phyloP scores from a whole-genome alignment of 2,329 filamentous ascomycete genomes.

The Conoideocrella luteorostrata region DNA sequence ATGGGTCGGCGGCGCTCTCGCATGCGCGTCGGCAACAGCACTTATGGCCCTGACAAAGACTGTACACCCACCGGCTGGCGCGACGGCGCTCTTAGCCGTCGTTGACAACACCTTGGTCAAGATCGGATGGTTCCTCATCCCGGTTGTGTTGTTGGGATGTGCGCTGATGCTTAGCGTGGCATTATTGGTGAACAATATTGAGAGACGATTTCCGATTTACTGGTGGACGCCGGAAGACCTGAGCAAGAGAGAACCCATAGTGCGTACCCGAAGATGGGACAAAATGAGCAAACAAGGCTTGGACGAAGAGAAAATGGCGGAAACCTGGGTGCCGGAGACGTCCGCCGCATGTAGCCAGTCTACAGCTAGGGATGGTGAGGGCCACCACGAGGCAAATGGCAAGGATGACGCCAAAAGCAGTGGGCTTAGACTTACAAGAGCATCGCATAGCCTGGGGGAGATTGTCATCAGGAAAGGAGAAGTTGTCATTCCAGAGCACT shows the following conservation, averaged over 20 bases:
- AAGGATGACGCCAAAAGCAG: slow-evolving; percentile 10
- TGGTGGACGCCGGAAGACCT: slow-evolving; percentile 55
- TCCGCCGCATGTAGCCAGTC: slow-evolving; percentile 13
- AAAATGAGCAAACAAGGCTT: slow-evolving; percentile 5
- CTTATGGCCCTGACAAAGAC: slow-evolving; percentile 67
- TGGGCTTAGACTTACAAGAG: slow-evolving; percentile 11
- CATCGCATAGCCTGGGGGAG: slow-evolving; percentile 14
- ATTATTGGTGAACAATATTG: slow-evolving; percentile 62
- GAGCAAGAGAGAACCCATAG: slow-evolving; percentile 6
- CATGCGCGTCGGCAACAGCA: slow-evolving; percentile 56
- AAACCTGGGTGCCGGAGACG: not conserved
- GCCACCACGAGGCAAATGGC: not conserved
- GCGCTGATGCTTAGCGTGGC: slow-evolving; percentile 56
- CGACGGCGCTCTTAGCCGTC: slow-evolving; percentile 64
- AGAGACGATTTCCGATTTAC: slow-evolving; percentile 59
- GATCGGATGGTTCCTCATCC: slow-evolving; percentile 64
- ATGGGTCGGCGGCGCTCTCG: slow-evolving; percentile 59
- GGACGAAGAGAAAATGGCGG: slow-evolving; percentile 9
- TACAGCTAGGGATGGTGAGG: slow-evolving; percentile 1
- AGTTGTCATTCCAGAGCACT: slow-evolving; percentile 27
- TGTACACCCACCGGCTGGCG: slow-evolving; percentile 67
- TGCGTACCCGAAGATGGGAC: slow-evolving; percentile 9
- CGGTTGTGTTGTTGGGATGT: slow-evolving; percentile 54
- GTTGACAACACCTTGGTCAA: slow-evolving; percentile 45
- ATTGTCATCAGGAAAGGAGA: slow-evolving; percentile 29